Evolutionary conservation across 129 eudicot species (phyloP).

Genomic region (Artemisia tridentata): DNA sequence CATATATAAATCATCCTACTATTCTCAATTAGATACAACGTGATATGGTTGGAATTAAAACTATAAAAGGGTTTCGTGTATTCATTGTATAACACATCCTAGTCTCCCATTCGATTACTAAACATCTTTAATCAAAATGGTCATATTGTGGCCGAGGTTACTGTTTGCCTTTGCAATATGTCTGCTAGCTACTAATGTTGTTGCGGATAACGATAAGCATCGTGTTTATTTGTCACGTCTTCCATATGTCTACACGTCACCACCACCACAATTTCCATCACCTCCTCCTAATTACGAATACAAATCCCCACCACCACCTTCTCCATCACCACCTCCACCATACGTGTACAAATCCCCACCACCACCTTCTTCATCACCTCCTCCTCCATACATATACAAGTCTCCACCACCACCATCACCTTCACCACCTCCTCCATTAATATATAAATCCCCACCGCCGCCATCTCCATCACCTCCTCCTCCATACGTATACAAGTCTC

Average conservation of each 20-base stretch:
- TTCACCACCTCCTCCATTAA: background rate
- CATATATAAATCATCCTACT: background rate
- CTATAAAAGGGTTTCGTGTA: slow-evolving; percentile 7
- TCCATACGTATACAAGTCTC: background rate
- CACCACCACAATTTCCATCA: too few species aligned
- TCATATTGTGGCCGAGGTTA: slow-evolving; percentile 12
- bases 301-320: too few species aligned
- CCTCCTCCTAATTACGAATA: too few species aligned
- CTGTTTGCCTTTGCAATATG: slow-evolving; percentile 12
- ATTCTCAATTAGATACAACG: too few species aligned
- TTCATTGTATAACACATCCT: background rate
- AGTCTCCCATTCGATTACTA: background rate
- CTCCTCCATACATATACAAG: background rate
- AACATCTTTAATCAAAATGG: background rate
- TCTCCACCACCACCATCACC: background rate
- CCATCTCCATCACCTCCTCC: background rate
- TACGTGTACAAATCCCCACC: too few species aligned
- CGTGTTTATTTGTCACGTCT: background rate
- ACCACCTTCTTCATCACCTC: background rate
- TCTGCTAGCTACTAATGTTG: background rate
- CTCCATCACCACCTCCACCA: too few species aligned
- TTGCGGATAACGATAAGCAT: slow-evolving; percentile 4
- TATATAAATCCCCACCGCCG: background rate
- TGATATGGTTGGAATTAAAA: background rate
- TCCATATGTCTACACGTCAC: too few species aligned